Conservation (phyloP, 257 asterid genomes). For the Primulina huaijiensis region DNA sequence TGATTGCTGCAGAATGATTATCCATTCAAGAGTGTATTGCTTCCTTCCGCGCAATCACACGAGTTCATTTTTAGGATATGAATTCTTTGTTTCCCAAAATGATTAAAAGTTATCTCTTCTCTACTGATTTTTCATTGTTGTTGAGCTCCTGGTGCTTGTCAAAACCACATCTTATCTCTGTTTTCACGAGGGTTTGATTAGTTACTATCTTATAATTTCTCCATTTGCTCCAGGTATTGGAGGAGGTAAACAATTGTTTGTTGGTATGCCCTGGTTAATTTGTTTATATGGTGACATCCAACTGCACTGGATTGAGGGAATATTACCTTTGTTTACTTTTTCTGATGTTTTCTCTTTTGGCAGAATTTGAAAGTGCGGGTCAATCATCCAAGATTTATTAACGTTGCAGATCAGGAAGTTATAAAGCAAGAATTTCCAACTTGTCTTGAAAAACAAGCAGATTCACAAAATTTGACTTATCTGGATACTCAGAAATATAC, state of each 20-base stretch:
- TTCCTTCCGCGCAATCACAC: background rate
- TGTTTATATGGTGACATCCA: conserved; percentile 11
- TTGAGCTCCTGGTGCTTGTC: conserved; percentile 12
- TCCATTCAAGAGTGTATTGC: background rate
- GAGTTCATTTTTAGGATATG: background rate
- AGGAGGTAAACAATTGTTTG: conserved; percentile 9
- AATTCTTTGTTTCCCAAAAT: background rate
- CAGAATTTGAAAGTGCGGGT: conserved; percentile 94
- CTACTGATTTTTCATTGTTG: background rate
- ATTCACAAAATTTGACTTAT: conserved; percentile 34
- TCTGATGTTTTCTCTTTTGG: conserved; percentile 30
- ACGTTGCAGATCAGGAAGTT: conserved; percentile 58
- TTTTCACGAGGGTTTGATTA: conserved; percentile 5
- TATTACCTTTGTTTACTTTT: conserved; percentile 26
- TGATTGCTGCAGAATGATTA: background rate
- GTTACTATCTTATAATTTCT: background rate
- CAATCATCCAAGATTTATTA: conserved; percentile 76
- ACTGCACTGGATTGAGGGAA: conserved; percentile 16
- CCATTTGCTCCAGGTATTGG: conserved; percentile 1
- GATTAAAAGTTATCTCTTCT: background rate
- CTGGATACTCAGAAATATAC: conserved; percentile 34
- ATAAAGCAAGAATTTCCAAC: conserved; percentile 64
- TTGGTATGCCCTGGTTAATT: conserved; percentile 12
- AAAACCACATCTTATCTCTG: background rate
- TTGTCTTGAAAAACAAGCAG: conserved; percentile 52